These are phyloP conservation scores for Trichoderma arundinaceum DNA, from an alignment of 2,329 filamentous ascomycete genomes.

Conservation along the genomic window DNA sequence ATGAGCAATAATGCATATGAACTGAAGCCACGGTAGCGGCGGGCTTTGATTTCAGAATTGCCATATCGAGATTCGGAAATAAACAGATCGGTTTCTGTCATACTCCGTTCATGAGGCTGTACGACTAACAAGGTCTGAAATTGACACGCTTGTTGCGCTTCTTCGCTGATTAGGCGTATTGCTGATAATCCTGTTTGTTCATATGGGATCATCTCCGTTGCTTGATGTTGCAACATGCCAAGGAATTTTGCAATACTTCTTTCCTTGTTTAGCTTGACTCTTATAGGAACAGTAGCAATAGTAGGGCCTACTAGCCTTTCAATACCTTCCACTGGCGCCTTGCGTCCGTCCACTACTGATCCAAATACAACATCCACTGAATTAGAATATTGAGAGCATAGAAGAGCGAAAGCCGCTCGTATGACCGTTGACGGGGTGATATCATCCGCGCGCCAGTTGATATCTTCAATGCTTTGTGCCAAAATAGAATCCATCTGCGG, in stretches of 20 bases:
- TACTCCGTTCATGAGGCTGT: slow-evolving; percentile 8
- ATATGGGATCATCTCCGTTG: slow-evolving; percentile 21
- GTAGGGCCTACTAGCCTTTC: slow-evolving; percentile 21
- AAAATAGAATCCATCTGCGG: slow-evolving; percentile 1
- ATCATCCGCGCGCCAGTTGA: background rate
- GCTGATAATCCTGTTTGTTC: slow-evolving; percentile 26
- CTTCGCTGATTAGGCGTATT: slow-evolving; percentile 7
- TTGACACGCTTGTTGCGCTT: slow-evolving; percentile 19
- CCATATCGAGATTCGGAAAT: background rate
- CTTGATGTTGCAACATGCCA: background rate
- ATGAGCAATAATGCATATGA: slow-evolving; percentile 16
- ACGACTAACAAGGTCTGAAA: slow-evolving; percentile 26
- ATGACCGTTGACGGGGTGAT: slow-evolving; percentile 23
- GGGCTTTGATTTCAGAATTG: background rate
- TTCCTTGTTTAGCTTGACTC: background rate
- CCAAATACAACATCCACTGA: slow-evolving; percentile 27
- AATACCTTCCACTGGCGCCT: slow-evolving; percentile 20
- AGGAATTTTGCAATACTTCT: background rate
- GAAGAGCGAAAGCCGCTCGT: slow-evolving; percentile 2
- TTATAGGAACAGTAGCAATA: slow-evolving; percentile 23
- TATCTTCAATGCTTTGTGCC: background rate
- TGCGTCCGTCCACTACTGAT: slow-evolving; percentile 19
- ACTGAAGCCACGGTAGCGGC: slow-evolving; percentile 17
- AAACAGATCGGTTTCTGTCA: background rate
- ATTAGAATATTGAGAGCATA: slow-evolving; percentile 19